Percentiles rank a stretch among this genome's conserved stretches.
These are phyloP conservation scores for Xylariaceae sp. DNA, from an alignment of 2,329 filamentous ascomycete genomes.

Conservation along the genomic window DNA sequence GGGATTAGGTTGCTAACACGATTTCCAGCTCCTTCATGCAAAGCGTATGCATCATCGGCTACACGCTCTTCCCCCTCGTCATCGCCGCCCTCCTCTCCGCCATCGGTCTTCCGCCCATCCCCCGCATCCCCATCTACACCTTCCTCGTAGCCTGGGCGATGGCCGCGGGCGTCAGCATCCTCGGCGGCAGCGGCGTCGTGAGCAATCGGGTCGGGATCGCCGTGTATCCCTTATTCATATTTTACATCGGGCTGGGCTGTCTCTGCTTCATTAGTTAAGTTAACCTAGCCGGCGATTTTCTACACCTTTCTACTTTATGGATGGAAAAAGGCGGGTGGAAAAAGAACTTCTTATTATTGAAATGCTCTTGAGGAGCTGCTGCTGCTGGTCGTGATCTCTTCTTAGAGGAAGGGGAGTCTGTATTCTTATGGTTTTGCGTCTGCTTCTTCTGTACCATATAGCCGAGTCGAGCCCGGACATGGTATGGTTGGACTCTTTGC, in stretches of 20 bases:
- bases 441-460: neutral
- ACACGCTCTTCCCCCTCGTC: constrained; percentile 94
- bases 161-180: constrained; percentile 90
- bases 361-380: neutral
- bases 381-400: neutral
- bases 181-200: constrained; percentile 91
- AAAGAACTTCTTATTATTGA: neutral
- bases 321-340: no score
- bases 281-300: constrained; percentile 3
- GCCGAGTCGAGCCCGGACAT: neutral
- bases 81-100: constrained; percentile 88
- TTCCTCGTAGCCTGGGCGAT: constrained; percentile 87
- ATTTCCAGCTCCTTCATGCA: constrained; percentile 83
- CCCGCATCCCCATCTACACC: constrained; percentile 84
- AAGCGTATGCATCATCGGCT: constrained; percentile 95
- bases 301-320: neutral
- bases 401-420: neutral
- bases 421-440: neutral
- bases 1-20: no score
- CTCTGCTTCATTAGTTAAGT: constrained; percentile 91
- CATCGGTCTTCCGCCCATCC: constrained; percentile 69
- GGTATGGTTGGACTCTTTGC: neutral
- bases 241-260: constrained; percentile 88
- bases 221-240: constrained; percentile 90
- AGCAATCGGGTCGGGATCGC: constrained; percentile 91